Evolutionary conservation across 306 rosid genomes (phyloP).

Genomic region (Oxytropis ochrocephala): DNA sequence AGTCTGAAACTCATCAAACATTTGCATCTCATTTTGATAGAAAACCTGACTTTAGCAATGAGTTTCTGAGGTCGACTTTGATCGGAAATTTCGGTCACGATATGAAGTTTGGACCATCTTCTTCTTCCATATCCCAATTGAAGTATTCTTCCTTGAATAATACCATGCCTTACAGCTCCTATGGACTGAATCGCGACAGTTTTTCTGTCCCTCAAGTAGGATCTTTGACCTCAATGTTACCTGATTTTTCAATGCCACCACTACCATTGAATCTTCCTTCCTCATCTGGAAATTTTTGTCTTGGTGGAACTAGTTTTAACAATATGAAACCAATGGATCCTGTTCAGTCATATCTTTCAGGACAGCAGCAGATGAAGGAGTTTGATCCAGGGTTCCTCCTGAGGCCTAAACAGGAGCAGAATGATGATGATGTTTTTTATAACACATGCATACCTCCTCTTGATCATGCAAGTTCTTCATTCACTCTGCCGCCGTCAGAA

Average conservation of each 20-base stretch:
- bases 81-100: constrained; percentile 44
- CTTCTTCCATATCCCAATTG: constrained; percentile 49
- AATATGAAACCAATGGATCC: constrained; percentile 34
- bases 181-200: constrained; percentile 36
- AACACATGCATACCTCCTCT: constrained; percentile 32
- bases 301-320: constrained; percentile 40
- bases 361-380: constrained; percentile 53
- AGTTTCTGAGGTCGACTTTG: constrained; percentile 40
- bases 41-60: constrained; percentile 50
- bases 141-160: constrained; percentile 45
- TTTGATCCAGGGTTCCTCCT: constrained; percentile 39
- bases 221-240: constrained; percentile 36
- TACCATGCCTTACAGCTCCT: constrained; percentile 41
- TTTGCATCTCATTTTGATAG: constrained; percentile 51
- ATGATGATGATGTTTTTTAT: constrained; percentile 41
- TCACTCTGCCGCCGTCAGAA: constrained; percentile 16
- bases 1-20: constrained; percentile 45
- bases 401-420: constrained; percentile 67
- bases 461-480: constrained; percentile 44
- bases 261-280: constrained; percentile 50
- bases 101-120: constrained; percentile 40
- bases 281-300: constrained; percentile 38
- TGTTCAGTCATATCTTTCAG: constrained; percentile 44
- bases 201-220: constrained; percentile 29
- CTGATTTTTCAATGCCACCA: constrained; percentile 61